Base-by-base conservation (phyloP, 495 filamentous ascomycete species). In the Bacidia rubella region DNA sequence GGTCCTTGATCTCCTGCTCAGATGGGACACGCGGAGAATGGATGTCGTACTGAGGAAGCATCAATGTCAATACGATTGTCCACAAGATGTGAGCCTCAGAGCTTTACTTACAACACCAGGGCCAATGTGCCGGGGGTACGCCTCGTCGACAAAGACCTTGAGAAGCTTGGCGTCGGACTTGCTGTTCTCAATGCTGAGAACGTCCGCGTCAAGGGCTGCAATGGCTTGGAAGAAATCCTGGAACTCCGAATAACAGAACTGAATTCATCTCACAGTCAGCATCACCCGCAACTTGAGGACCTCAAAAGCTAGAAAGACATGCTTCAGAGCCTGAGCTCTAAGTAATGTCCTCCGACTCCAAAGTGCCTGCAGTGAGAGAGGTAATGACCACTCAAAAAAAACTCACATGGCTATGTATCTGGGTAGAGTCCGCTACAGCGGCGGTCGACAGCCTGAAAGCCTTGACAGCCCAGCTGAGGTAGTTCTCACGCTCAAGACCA, bases 191-290 rank as follows among this genome's bases (percentile, higher is more conserved):
- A 98, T 98, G 65, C 83, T 89, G 60, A 98, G 82, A 52, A 98
- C 92, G 75, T 98, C 92, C 60, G 92, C 89, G 67, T 98, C 92
- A 53, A 98, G 79, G 40, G 93, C 93, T 56, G 93, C 88, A 60
- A 98, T 98, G 71, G 92, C 90, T 69, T 97, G 86, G 86, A 98
- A 98, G 80, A 98, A 98, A 78, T 98, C 92, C 74, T 98, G 92
- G 86, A 98, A 98, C 77, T 98, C 92, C 43, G 89, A 95, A 82
- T 98, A 98, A 72, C 92, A 98, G 88, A 98, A 98, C n/a, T n/a
- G n/a, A n/a, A n/a, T n/a, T n/a, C n/a, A n/a, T n/a, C n/a, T n/a
- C n/a, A n/a, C n/a, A n/a, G n/a, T n/a, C n/a, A n/a, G n/a, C n/a
- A n/a, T n/a, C n/a, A n/a, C n/a, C n/a, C n/a, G n/a, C n/a, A n/a